These are phyloP conservation scores for Ceratorhiza oryzae-sativae DNA, from an alignment of 1,284 basidiomycete genomes.

Conservation along the genomic window DNA sequence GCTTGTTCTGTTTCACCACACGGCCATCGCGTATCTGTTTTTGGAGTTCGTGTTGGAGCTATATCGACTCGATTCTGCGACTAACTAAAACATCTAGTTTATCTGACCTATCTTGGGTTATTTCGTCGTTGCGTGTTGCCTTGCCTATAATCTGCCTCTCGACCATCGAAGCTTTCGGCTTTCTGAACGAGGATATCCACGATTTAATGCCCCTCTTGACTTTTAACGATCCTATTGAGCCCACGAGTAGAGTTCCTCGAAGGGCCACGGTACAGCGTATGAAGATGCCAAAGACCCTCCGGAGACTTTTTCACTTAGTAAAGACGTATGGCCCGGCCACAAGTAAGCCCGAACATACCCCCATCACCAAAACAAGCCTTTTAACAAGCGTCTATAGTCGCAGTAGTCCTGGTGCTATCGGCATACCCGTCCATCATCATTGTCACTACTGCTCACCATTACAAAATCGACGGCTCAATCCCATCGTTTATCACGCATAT, in stretches of 20 bases:
- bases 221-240: background rate
- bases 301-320: slow-evolving; percentile 7
- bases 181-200: background rate
- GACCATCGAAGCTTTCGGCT: background rate
- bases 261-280: background rate
- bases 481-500: slow-evolving; percentile 62
- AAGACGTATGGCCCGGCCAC: slow-evolving; percentile 27
- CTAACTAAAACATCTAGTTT: too few relatives aligned
- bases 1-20: background rate
- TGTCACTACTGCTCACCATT: slow-evolving; percentile 70
- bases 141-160: background rate
- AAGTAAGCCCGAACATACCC: background rate
- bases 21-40: background rate
- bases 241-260: slow-evolving; percentile 3
- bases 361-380: background rate
- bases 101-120: too few relatives aligned
- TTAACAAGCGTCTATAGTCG: slow-evolving; percentile 45
- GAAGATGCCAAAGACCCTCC: background rate
- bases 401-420: slow-evolving; percentile 64
- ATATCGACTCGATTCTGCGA: background rate
- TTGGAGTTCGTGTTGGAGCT: background rate
- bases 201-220: slow-evolving; percentile 18
- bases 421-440: slow-evolving; percentile 76
- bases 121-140: background rate
- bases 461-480: slow-evolving; percentile 60